A percentile compares a stretch with the other conserved stretches of the same genome.
phyloP scores from a whole-genome alignment of 2,329 filamentous ascomycete genomes.

The Atkinsonella texensis region DNA sequence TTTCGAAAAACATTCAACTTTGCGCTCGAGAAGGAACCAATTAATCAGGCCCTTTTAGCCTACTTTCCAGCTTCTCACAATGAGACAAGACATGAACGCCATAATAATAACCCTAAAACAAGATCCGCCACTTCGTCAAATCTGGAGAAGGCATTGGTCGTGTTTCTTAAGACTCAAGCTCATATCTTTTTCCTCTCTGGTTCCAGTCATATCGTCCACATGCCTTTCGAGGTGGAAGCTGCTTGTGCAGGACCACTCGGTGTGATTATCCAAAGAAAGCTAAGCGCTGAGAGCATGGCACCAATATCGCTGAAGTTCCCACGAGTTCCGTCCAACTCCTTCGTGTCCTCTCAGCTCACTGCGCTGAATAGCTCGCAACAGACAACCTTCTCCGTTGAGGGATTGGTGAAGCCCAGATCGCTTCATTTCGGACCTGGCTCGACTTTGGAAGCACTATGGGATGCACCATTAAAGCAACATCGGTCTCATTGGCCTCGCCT shows the following conservation, averaged over 20 bases:
- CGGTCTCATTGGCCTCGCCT: conserved; percentile 59
- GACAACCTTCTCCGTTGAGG: conserved; percentile 44
- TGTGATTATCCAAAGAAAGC: conserved; percentile 74
- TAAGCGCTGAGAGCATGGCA: conserved; percentile 36
- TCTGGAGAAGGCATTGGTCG: conserved; percentile 62
- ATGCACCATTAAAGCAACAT: conserved; percentile 37
- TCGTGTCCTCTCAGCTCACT: conserved; percentile 57
- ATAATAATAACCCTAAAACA: conserved; percentile 4
- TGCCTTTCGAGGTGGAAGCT: conserved; percentile 88
- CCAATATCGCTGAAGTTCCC: conserved; percentile 44
- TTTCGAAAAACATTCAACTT: conserved; percentile 81
- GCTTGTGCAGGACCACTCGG: conserved; percentile 75
- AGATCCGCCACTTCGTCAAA: conserved; percentile 9
- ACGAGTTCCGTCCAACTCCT: conserved; percentile 68
- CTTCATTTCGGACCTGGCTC: conserved; percentile 39
- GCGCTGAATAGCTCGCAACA: conserved; percentile 38
- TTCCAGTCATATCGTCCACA: conserved; percentile 76
- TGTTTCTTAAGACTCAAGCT: conserved; percentile 84
- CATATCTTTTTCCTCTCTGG: conserved; percentile 88
- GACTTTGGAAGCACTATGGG: conserved; percentile 47
- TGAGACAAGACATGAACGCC: conserved; percentile 9
- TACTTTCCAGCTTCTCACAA: conserved; percentile 54
- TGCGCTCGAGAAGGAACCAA: conserved; percentile 71
- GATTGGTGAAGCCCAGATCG: conserved; percentile 41
- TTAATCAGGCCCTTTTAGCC: conserved; percentile 78